Base-by-base conservation (phyloP, 2,329 filamentous ascomycete species). In the Chaetomium sp. region DNA sequence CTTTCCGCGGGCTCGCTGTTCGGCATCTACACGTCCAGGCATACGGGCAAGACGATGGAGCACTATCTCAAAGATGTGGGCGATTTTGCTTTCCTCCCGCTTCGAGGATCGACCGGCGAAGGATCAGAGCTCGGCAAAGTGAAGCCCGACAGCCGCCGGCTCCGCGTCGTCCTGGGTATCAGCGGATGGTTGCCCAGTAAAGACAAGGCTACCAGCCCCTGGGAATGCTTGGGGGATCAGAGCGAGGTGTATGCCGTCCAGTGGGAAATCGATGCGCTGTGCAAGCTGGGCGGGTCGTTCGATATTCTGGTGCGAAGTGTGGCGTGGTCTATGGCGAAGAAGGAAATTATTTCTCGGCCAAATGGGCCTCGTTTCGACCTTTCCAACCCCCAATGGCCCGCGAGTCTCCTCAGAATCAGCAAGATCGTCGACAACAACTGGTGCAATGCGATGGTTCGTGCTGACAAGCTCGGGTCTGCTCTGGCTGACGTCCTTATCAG, bases 31-130 rank as follows among this genome's bases (percentile, higher is more conserved):
- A 88, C 88, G 44, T 85, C 86, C 1, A 82, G 86, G 38, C 91
- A 95, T 78, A 88, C 88, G 0, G 84, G 85, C 52, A 86, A 91
- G 68, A 89, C 91, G 78, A 88, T 96, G 78, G 89, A 96, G 61
- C 79, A 86, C n/a, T 95, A 95, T 68, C 81, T 87, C 9, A 85
- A 84, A 62, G 90, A 96, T 61, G 86, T 97, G 12, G 84, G 89
- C 64, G 91, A 97, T 66, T 95, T 96, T 70, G 89, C 84, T 0
- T 89, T 97, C 64, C 72, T 96, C 9, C 88, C 90, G 0, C 76
- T 95, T 12, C 81, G 84, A 52, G 79, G 80, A 11, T 67, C 73
- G 11, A 68, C 67, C 45, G 65, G 69, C 40, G 58, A 70, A 3
- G 73, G 78, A 40, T 69, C 75, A 45, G 68, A 74, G 35, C 79